phyloP scores from a whole-genome alignment of 192 early-diverging fungal genomes.

The Backusella liffmaniae region DNA sequence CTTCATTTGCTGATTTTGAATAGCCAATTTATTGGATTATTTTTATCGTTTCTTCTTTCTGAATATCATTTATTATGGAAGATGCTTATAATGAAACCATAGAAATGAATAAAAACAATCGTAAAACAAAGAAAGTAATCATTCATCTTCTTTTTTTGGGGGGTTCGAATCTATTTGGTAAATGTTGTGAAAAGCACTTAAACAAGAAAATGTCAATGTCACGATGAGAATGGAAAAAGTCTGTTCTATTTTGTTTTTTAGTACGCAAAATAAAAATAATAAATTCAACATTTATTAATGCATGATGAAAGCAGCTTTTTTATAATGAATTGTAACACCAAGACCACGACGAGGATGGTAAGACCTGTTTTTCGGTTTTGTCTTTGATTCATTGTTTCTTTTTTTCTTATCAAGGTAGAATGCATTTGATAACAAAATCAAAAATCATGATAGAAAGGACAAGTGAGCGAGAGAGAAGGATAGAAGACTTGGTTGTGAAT shows the following conservation, averaged over 20 bases:
- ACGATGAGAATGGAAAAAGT: background rate
- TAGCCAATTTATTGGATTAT: background rate
- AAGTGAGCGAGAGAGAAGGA: no score
- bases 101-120: no score
- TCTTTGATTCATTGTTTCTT: no score
- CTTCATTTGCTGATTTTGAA: background rate
- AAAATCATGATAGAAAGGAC: background rate
- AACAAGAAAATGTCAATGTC: background rate
- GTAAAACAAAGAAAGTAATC: no score
- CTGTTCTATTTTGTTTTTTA: background rate
- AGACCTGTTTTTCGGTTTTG: background rate
- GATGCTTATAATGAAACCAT: background rate
- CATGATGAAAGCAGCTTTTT: background rate
- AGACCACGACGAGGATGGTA: background rate
- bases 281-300: background rate
- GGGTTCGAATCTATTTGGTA: background rate
- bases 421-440: background rate
- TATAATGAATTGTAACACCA: background rate
- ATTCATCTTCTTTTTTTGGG: background rate
- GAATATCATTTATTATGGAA: no score
- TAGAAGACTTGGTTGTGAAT: no score
- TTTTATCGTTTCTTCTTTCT: background rate
- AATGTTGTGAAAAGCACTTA: background rate
- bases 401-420: background rate
- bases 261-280: background rate